Evolutionary conservation across 2,329 filamentous ascomycete genomes (phyloP).

Genomic region (Rugonectria rugulosa): DNA sequence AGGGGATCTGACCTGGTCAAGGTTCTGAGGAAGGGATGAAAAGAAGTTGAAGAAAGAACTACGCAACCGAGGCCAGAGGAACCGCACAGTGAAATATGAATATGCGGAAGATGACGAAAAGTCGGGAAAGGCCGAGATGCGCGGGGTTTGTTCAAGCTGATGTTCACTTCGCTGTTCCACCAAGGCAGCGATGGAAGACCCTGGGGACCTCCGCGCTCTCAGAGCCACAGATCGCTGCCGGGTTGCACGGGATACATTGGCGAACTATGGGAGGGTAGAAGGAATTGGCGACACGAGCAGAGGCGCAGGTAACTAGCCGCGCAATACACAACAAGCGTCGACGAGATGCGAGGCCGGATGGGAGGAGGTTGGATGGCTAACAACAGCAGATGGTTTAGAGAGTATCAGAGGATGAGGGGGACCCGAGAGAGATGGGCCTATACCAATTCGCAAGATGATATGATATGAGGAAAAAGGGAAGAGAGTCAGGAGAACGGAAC

Average conservation of each 20-base stretch:
- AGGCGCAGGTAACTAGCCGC: constrained; percentile 17
- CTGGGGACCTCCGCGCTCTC: constrained; percentile 39
- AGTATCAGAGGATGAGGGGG: constrained; percentile 1
- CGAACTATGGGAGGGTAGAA: constrained; percentile 3
- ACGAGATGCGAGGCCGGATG: constrained; percentile 5
- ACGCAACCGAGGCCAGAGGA: not conserved
- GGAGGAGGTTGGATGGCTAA: constrained; percentile 1
- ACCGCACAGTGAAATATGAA: not conserved
- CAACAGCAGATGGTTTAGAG: not conserved
- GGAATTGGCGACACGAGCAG: constrained; percentile 13
- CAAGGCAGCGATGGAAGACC: constrained; percentile 35
- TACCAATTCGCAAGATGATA: not conserved
- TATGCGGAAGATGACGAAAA: not conserved
- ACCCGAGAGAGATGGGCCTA: not conserved
- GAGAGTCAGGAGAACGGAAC: not conserved
- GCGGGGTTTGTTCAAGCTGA: constrained; percentile 27
- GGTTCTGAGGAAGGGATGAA: not conserved
- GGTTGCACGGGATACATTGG: constrained; percentile 33
- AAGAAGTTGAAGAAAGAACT: not conserved
- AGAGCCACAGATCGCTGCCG: constrained; percentile 38
- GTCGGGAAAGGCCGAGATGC: constrained; percentile 9
- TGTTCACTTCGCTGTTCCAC: constrained; percentile 33
- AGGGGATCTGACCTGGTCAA: constrained; percentile 10
- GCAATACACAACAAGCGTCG: constrained; percentile 10
- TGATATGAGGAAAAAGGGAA: not conserved